These are phyloP conservation scores for Albophoma yamanashiensis DNA, from an alignment of 2,329 filamentous ascomycete species.

Conservation along the genomic window DNA sequence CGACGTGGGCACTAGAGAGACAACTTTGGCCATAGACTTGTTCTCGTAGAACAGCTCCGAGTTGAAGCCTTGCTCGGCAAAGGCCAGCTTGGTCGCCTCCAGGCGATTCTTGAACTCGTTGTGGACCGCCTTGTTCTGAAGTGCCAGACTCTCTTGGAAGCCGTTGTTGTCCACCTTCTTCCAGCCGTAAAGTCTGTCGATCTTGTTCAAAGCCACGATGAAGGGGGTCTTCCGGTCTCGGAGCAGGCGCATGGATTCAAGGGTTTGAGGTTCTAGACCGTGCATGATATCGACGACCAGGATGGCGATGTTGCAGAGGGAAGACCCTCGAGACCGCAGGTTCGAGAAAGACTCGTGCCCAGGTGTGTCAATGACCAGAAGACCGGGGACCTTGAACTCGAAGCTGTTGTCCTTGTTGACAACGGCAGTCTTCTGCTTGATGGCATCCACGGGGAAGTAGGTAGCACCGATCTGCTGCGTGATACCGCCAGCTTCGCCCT, in stretches of 20 bases:
- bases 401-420: conserved; percentile 86
- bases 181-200: conserved; percentile 98
- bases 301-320: conserved; percentile 98
- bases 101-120: conserved; percentile 89
- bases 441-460: conserved; percentile 93
- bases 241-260: conserved; percentile 93
- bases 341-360: conserved; percentile 99
- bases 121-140: conserved; percentile 88
- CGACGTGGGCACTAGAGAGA: conserved; percentile 94
- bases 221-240: conserved; percentile 93
- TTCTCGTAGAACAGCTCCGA: conserved; percentile 95
- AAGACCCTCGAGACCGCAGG: conserved; percentile 89
- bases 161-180: conserved; percentile 98
- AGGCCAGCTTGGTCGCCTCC: conserved; percentile 83
- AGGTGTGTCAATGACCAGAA: conserved; percentile 94
- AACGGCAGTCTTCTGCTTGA: conserved; percentile 84
- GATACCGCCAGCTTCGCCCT: conserved; percentile 98
- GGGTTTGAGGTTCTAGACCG: conserved; percentile 90
- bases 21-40: conserved; percentile 88
- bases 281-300: conserved; percentile 99
- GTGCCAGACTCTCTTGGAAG: conserved; percentile 80
- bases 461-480: conserved; percentile 99
- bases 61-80: conserved; percentile 96
- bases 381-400: conserved; percentile 94
- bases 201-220: conserved; percentile 98